Evolutionary conservation across 345 rosid genomes (phyloP).

Genomic region (Tarenaya hassleriana): DNA sequence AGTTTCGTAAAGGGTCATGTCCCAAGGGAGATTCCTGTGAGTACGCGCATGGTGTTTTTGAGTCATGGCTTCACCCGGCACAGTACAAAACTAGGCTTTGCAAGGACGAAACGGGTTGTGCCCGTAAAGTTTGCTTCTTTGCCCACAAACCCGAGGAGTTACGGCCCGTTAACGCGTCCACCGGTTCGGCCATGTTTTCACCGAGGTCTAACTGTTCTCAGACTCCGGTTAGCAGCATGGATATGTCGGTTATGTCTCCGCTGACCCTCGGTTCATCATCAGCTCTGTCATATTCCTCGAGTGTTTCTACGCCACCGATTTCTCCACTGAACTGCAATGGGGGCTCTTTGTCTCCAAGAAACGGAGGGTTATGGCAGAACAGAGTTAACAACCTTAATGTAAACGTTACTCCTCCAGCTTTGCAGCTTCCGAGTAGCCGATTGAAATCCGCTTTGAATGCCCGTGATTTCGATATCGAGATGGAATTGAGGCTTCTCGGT

Average conservation of each 20-base stretch:
- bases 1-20: constrained; percentile 90
- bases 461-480: constrained; percentile 68
- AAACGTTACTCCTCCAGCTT: constrained; percentile 47
- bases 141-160: constrained; percentile 88
- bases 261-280: constrained; percentile 45
- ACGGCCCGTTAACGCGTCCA: constrained; percentile 86
- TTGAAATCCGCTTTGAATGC: constrained; percentile 71
- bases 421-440: constrained; percentile 48
- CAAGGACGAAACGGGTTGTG: constrained; percentile 87
- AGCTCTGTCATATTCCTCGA: constrained; percentile 43
- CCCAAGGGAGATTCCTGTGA: constrained; percentile 88
- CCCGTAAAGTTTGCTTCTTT: constrained; percentile 93
- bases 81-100: constrained; percentile 92
- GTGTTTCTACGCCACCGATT: constrained; percentile 55
- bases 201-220: constrained; percentile 34
- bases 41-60: constrained; percentile 96
- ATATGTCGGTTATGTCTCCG: constrained; percentile 55
- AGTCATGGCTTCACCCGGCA: constrained; percentile 98
- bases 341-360: constrained; percentile 25
- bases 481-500: constrained; percentile 47
- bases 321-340: constrained; percentile 32
- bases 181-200: constrained; percentile 89
- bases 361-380: constrained; percentile 61
- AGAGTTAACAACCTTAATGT: constrained; percentile 33
- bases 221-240: constrained; percentile 20